Evolutionary conservation across 1,284 basidiomycete species (phyloP), one percentile per base, ranked within the genome.

Genomic region (Afroboletus lepidellus): DNA sequence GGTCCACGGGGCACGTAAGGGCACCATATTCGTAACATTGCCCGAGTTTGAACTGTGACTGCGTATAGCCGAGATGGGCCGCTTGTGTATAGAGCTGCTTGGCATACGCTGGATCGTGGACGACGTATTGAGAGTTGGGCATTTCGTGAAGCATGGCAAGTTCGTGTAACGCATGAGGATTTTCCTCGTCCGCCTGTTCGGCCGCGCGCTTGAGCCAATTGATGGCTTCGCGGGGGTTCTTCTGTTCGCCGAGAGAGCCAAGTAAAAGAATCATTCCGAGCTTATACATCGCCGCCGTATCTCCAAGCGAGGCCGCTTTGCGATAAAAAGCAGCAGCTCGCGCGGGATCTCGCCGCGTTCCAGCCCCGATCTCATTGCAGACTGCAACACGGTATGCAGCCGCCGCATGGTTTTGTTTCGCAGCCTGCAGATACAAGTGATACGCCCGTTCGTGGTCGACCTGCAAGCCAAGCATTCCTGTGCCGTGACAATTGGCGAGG

Each of bases 211-310:
- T 90, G 39, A 99, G 78, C 97, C 97, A 99, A 44, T 87, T 89
- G 55, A 97, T 85, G 7, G 94, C 94, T 69, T 99, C 96, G 43
- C 94, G 84, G 1, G 87, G 84, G 64, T 96, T 98, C 55, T 83
- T 84, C 46, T 81, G 85, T 68, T 97, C 93, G 16, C 87, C 90
- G 23, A 98, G 78, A 24, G 87, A 72, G 4, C 95, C 96, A 42
- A 92, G 84, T 16, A 99, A 78, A 41, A 98, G 78, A 55, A 98
- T 92, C 87, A 98, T 94, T 15, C 94, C 95, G 15, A 99, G 83
- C 72, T 99, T 99, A 78, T 98, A 99, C 97, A 99, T 99, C 2
- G 95, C 97, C 37, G 96, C 87, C 0, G 95, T 98, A 70, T 99
- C 97, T 30, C 95, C 95, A 29, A 99, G 75, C 0, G 94, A 94